Evolutionary conservation across 176 grass and related monocot genomes (phyloP).

Genomic region (Rhynchospora pubera): DNA sequence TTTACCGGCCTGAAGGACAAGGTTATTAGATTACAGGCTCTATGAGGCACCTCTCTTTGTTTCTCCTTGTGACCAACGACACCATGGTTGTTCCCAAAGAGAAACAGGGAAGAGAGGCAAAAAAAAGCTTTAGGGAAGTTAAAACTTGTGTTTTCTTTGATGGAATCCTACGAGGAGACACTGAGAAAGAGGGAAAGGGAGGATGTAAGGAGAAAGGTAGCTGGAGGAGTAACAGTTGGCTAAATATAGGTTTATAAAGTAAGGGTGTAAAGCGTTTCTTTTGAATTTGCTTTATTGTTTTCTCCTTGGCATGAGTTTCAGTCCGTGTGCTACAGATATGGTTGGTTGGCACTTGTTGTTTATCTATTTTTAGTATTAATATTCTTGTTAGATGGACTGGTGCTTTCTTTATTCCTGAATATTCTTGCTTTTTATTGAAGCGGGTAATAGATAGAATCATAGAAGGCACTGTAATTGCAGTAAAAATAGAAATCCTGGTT

Average conservation of each 20-base stretch:
- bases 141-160: background rate
- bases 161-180: background rate
- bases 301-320: background rate
- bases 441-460: background rate
- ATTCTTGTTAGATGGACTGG: background rate
- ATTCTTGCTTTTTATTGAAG: background rate
- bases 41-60: conserved; percentile 1
- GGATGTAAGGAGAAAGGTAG: background rate
- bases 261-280: background rate
- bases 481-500: background rate
- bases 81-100: conserved; percentile 15
- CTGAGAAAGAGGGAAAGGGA: background rate
- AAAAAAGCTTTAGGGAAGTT: background rate
- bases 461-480: background rate
- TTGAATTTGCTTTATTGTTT: background rate
- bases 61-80: conserved; percentile 17
- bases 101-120: conserved; percentile 3
- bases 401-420: background rate
- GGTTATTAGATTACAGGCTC: background rate
- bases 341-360: background rate
- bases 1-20: background rate
- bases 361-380: background rate
- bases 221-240: background rate
- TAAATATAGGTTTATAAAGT: conserved; percentile 17
- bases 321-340: background rate